Evolutionary conservation across 2,329 filamentous ascomycete genomes (phyloP).

Genomic region (Cladosporium sp.): DNA sequence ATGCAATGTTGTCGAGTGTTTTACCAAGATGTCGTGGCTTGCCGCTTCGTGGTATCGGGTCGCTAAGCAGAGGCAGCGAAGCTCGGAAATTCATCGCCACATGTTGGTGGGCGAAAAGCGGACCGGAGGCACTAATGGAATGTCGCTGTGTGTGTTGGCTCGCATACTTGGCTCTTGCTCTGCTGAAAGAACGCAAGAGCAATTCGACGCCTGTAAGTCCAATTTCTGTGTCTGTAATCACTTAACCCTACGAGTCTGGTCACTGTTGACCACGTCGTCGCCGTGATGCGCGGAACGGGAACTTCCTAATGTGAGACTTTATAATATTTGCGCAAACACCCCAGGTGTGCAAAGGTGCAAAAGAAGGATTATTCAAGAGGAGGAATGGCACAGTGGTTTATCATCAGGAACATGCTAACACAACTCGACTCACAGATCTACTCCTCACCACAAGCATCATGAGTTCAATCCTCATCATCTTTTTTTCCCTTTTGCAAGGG

Average conservation of each 20-base stretch:
- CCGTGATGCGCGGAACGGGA: constrained; percentile 11
- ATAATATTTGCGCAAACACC: too few relatives aligned
- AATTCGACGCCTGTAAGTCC: background rate
- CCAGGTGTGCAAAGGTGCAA: too few relatives aligned
- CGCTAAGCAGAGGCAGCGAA: background rate
- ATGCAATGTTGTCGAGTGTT: background rate
- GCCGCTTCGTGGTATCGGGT: background rate
- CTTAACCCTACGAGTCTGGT: background rate
- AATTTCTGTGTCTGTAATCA: background rate
- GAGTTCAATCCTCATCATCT: too few relatives aligned
- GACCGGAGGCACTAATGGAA: background rate
- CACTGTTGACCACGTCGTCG: constrained; percentile 3
- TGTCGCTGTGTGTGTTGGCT: background rate
- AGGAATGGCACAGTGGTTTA: too few relatives aligned
- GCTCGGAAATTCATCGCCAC: background rate
- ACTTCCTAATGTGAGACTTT: too few relatives aligned
- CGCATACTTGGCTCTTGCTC: background rate
- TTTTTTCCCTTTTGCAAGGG: too few relatives aligned
- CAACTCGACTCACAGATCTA: too few relatives aligned
- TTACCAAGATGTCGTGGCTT: background rate
- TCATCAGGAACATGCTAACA: too few relatives aligned
- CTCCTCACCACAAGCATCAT: too few relatives aligned
- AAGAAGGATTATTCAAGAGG: too few relatives aligned
- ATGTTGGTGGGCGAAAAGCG: background rate
- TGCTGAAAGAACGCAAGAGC: background rate